phyloP scores from a whole-genome alignment of 2,329 filamentous ascomycete genomes.

The Claviceps humidiphila region DNA sequence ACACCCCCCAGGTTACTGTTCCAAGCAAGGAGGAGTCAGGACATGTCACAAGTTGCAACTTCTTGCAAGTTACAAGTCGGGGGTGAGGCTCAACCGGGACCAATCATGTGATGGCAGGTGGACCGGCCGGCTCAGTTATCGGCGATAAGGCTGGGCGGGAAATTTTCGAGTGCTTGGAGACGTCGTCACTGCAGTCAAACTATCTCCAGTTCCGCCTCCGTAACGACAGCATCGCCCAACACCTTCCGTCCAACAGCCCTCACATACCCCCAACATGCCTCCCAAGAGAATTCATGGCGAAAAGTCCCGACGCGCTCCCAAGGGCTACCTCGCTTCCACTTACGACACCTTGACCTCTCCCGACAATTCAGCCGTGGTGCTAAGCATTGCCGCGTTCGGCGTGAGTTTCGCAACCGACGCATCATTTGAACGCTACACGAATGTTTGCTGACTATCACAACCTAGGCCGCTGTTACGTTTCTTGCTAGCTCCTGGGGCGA shows the following conservation, averaged over 20 bases:
- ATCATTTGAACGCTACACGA: neutral
- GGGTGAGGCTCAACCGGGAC: neutral
- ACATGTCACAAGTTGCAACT: too few relatives aligned
- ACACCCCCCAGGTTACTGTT: too few relatives aligned
- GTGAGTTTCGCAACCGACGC: constrained; percentile 31
- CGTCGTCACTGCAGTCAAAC: neutral
- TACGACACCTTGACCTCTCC: constrained; percentile 51
- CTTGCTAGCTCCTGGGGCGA: constrained; percentile 56
- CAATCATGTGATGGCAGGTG: constrained; percentile 6
- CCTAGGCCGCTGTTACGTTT: constrained; percentile 36
- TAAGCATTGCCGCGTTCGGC: constrained; percentile 54
- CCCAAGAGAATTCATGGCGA: constrained; percentile 47
- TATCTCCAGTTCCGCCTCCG: neutral
- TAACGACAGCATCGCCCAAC: neutral
- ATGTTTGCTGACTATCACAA: constrained; percentile 5
- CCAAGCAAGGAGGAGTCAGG: too few relatives aligned
- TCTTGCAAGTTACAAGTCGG: too few relatives aligned
- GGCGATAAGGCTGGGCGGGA: neutral
- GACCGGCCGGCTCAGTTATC: neutral
- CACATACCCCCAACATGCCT: constrained; percentile 33
- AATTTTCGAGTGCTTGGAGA: neutral
- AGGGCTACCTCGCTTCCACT: constrained; percentile 41
- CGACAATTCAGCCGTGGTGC: constrained; percentile 56
- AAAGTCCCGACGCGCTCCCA: constrained; percentile 28
- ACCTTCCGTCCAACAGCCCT: neutral